Percentiles rank a stretch among this genome's conserved stretches.
Evolutionary conservation across 2,329 filamentous ascomycete species (phyloP).

Genomic region (Colletotrichum camelliae): DNA sequence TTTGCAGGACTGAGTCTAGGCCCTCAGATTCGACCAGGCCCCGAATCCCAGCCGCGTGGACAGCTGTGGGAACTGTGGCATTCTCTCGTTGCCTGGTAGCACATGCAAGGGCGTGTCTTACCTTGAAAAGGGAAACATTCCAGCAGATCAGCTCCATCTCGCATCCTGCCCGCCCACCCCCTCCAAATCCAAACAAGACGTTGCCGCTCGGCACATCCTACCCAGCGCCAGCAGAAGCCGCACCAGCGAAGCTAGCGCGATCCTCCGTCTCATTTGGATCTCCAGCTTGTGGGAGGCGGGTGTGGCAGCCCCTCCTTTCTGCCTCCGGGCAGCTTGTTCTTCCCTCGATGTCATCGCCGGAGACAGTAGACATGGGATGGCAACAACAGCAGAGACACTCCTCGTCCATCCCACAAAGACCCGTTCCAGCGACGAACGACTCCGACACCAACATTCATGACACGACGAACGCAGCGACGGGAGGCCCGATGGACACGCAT

Average conservation of each 20-base stretch:
- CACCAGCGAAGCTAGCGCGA: background rate
- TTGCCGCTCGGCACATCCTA: background rate
- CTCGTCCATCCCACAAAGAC: background rate
- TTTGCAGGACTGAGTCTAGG: background rate
- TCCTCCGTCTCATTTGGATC: background rate
- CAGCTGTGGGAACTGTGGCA: background rate
- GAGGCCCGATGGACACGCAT: conserved; percentile 11
- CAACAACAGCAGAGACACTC: background rate
- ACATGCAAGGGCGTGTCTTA: background rate
- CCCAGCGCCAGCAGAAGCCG: background rate
- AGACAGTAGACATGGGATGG: background rate
- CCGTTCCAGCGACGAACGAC: background rate
- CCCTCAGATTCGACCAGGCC: background rate
- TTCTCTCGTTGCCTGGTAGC: background rate
- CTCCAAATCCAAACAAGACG: background rate
- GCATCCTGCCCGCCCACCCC: background rate
- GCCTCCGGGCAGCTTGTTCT: background rate
- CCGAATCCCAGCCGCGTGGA: background rate
- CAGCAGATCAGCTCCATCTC: background rate
- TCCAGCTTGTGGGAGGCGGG: background rate
- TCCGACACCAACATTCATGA: background rate
- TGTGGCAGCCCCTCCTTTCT: background rate
- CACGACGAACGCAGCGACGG: background rate
- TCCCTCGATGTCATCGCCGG: background rate
- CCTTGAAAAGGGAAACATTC: background rate